Percentiles rank a stretch among this genome's conserved stretches.
These are phyloP conservation scores for Pisolithus orientalis DNA, from an alignment of 768 basidiomycete species.

Conservation along the genomic window DNA sequence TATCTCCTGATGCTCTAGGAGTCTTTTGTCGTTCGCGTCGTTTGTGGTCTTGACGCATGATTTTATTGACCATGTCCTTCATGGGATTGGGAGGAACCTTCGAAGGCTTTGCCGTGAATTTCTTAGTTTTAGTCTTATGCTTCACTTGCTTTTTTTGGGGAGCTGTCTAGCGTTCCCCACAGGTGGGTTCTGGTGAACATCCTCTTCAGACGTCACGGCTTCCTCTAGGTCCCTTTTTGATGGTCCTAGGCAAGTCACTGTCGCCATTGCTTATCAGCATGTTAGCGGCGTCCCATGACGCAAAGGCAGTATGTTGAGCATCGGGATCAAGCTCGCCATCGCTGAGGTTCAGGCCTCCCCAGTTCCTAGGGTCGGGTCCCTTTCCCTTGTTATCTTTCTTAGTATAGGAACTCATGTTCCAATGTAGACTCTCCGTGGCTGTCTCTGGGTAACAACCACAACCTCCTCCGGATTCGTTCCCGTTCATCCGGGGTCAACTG, in stretches of 20 bases:
- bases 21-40: no score
- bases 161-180: neutral
- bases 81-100: neutral
- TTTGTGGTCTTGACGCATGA: no score
- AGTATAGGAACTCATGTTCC: conserved; percentile 50
- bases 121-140: neutral
- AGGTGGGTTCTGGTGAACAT: neutral
- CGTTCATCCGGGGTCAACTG: no score
- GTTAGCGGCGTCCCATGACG: neutral
- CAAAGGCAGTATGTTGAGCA: neutral
- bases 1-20: no score
- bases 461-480: no score
- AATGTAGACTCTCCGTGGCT: conserved; percentile 10
- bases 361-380: neutral
- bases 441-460: no score
- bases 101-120: neutral
- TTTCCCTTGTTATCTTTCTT: neutral
- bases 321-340: neutral
- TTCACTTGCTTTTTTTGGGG: neutral
- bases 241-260: neutral
- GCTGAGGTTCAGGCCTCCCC: neutral
- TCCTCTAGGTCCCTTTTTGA: neutral
- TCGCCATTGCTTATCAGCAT: neutral
- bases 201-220: neutral
- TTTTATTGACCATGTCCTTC: no score